A percentile compares a stretch with the other conserved stretches of the same genome.
phyloP scores from a whole-genome alignment of 257 asterid species.

The Solanum stenotomum region DNA sequence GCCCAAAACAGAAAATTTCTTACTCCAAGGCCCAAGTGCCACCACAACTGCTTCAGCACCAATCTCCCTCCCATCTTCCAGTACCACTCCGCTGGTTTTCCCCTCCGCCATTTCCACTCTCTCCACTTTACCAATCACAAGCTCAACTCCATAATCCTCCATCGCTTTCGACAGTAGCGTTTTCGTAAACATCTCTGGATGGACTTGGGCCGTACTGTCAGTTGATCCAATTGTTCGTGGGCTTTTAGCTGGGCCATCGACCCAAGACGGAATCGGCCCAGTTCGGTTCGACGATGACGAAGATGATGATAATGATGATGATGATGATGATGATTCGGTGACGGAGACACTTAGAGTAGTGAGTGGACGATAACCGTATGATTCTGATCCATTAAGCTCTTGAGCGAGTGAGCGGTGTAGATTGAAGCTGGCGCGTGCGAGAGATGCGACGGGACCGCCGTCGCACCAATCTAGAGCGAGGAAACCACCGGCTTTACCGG shows the following conservation, averaged over 20 bases:
- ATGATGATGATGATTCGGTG: conserved; percentile 25
- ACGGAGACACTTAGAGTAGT: conserved; percentile 57
- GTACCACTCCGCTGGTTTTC: conserved; percentile 44
- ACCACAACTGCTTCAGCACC: conserved; percentile 61
- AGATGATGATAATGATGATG: not conserved
- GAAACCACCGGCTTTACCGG: conserved; percentile 94
- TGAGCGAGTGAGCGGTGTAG: conserved; percentile 76
- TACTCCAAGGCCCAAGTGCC: conserved; percentile 94
- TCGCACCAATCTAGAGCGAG: conserved; percentile 92
- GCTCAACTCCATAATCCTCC: conserved; percentile 51
- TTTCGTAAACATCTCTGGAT: conserved; percentile 62
- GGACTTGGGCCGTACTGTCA: conserved; percentile 82
- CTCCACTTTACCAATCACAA: conserved; percentile 60
- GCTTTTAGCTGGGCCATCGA: conserved; percentile 51
- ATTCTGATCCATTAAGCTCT: conserved; percentile 65
- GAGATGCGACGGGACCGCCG: conserved; percentile 50
- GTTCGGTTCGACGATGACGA: not conserved
- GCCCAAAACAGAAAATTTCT: conserved; percentile 33
- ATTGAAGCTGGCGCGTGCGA: conserved; percentile 85
- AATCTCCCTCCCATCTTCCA: conserved; percentile 52
- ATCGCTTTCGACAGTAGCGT: conserved; percentile 53
- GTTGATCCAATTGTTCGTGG: conserved; percentile 65
- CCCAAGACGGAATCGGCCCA: conserved; percentile 58
- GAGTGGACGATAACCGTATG: conserved; percentile 76
- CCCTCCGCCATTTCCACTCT: conserved; percentile 48